phyloP scores from a whole-genome alignment of 2,329 filamentous ascomycete species.

The Allantophomopsis lycopodina region DNA sequence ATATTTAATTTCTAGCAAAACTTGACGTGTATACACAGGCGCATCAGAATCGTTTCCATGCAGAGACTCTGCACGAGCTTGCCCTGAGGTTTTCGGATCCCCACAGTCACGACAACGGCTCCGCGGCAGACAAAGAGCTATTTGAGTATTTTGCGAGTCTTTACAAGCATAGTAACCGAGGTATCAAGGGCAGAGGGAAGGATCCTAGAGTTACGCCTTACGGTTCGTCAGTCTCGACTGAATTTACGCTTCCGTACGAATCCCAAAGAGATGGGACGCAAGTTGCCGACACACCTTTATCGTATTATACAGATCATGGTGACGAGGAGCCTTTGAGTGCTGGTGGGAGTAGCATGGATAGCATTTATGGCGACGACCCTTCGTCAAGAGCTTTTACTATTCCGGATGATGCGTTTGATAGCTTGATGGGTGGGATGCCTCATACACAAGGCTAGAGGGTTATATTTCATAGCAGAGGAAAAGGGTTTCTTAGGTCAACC shows the following conservation, averaged over 20 bases:
- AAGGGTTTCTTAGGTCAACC: slow-evolving; percentile 32
- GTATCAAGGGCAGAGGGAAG: slow-evolving; percentile 91
- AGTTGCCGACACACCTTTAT: too few species aligned
- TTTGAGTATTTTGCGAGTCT: slow-evolving; percentile 73
- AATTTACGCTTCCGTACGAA: too few species aligned
- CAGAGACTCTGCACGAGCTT: slow-evolving; percentile 54
- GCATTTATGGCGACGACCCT: background rate
- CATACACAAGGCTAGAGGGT: slow-evolving; percentile 8
- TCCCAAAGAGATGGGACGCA: too few species aligned
- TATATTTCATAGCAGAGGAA: slow-evolving; percentile 21
- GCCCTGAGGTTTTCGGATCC: slow-evolving; percentile 57
- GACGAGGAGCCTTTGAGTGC: background rate
- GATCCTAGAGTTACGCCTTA: slow-evolving; percentile 24
- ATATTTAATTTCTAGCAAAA: background rate
- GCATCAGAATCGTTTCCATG: slow-evolving; percentile 91
- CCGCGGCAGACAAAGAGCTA: slow-evolving; percentile 56
- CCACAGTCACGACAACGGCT: slow-evolving; percentile 46
- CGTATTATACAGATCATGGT: background rate
- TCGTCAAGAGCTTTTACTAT: too few species aligned
- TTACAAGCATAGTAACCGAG: slow-evolving; percentile 98
- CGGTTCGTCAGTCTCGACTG: too few species aligned
- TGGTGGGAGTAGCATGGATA: background rate
- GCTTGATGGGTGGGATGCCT: background rate
- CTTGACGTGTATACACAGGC: slow-evolving; percentile 33
- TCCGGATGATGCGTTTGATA: too few species aligned